Conservation (phyloP, 495 filamentous ascomycete species). For the Symbiotaphrina buchneri region DNA sequence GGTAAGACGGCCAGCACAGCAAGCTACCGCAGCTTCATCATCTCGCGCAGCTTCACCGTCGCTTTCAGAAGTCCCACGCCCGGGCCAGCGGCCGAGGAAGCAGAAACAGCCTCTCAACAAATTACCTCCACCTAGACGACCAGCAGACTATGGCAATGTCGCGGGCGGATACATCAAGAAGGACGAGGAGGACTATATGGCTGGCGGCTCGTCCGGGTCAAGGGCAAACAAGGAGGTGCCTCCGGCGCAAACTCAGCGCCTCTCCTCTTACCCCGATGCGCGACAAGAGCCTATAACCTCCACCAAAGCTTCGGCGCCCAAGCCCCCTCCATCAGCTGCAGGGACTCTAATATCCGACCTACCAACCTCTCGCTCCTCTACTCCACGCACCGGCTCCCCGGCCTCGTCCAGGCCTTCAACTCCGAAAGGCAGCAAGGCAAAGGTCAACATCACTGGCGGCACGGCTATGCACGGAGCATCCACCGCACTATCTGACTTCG, state of each 20-base stretch:
- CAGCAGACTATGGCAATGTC: conserved; percentile 33
- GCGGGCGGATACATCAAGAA: conserved; percentile 37
- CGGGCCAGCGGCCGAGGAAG: conserved; percentile 22
- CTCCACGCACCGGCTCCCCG: not conserved
- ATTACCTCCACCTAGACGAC: conserved; percentile 30
- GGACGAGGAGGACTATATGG: conserved; percentile 39
- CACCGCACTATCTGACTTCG: conserved; percentile 58
- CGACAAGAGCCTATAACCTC: conserved; percentile 16
- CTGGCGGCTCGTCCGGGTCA: conserved; percentile 7
- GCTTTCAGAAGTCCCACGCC: conserved; percentile 8
- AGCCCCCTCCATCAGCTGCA: conserved; percentile 40
- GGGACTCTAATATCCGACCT: conserved; percentile 65
- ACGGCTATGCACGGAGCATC: conserved; percentile 56
- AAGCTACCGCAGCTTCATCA: conserved; percentile 6
- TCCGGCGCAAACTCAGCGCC: conserved; percentile 10
- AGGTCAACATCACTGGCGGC: conserved; percentile 43
- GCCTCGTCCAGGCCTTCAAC: conserved; percentile 11
- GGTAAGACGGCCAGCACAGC: conserved; percentile 29
- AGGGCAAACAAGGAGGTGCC: conserved; percentile 3
- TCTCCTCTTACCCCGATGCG: conserved; percentile 14
- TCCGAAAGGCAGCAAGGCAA: conserved; percentile 36
- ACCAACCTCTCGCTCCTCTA: not conserved
- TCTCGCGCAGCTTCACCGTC: conserved; percentile 7
- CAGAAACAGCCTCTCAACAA: conserved; percentile 38
- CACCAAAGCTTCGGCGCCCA: conserved; percentile 21